Base-by-base conservation (phyloP, 179 eudicot genomes). In the Corrigiola litoralis region DNA sequence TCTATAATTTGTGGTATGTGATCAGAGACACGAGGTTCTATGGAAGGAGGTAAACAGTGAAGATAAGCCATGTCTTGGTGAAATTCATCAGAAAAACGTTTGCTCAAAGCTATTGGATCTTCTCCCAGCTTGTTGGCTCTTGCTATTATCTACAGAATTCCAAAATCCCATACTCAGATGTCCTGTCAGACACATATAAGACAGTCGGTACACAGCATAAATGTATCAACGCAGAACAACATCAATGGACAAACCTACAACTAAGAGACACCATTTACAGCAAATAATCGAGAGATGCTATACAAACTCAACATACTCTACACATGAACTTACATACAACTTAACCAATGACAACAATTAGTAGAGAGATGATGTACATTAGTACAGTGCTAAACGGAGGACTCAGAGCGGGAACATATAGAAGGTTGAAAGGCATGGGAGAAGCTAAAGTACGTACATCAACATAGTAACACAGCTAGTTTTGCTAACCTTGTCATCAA, bases 121-220 rank as follows among this genome's bases (percentile, higher is more conserved):
- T 87, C 96, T 24, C 86, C 96, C 74, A 89, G 61, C 50, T 87
- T 81, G 66, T 83, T 90, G 61, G 98, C 98, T 82, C 98, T 84
- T 52, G 95, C 88, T 84, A 92, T 90, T 78, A 92, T 92, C 98
- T 92, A 85, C 90, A 89, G 76, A 80, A 84, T 82, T 76, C 56
- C 77, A 84, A 92, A 89, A 85, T 77, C 69, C 84, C 80, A 76
- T 71, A 78, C 84, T 92, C 89, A 89, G 92, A 78, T 72, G 75
- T 85, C 87, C 84, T 81, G 86, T 80, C 82, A 81, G 73, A 65
- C 70, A 85, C 79, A 46, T 75, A 63, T 76, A 73, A 77, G 73
- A 79, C 46, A 71, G 74, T 75, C 68, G 82, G 75, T 71, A 64
- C 51, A 61, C 29, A 56, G 44, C 58, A 45, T 58, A 17, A 38